Base-by-base conservation (phyloP, 2,329 filamentous ascomycete species). In the Aspergillus amoenus region DNA sequence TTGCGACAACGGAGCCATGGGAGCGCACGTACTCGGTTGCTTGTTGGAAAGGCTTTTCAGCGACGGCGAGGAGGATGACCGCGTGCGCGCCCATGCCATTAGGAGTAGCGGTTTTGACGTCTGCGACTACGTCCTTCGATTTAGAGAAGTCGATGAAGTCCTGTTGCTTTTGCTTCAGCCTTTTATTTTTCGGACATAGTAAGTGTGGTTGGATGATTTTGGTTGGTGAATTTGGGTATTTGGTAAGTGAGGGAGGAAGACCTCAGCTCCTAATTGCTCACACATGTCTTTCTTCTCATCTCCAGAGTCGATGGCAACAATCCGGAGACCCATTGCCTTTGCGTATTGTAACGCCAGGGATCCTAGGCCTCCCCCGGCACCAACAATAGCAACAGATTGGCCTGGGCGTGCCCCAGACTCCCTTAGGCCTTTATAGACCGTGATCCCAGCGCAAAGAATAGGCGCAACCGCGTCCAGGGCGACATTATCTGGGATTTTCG, bases 1-100 rank as follows among this genome's bases (percentile, higher is more conserved):
- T 94, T 77, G 90, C 93, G 61, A 97, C 84, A 70, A 97, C 89
- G 40, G 85, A 84, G 58, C 93, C 93, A 59, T 87, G 86, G 55
- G 91, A 84, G 59, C 93, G 89, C 61, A 96, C 88, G 77, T 97
- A 96, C 76, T 83, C 87, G 47, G 90, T 87, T 42, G 93, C 93
- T 80, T 97, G 93, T 79, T 96, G 91, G 87, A 97, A 97, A 53
- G 93, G 93, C 81, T 88, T 91, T 83, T 97, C 93, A 67, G 82
- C 84, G 52, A 91, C 92, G 60, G 93, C 93, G 59, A 97, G 85
- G 44, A 97, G 82, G 64, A 97, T 81, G 60, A 93, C 92, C 40
- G 91, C 93, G 68, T 96, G 89, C 5, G 93, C 92, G 52, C 93
- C 93, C 15, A 91, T 83, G 18, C 90, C 90, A 66, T 93, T 91